phyloP scores from a whole-genome alignment of 1,284 basidiomycete genomes.

The Fomitopsis betulina region DNA sequence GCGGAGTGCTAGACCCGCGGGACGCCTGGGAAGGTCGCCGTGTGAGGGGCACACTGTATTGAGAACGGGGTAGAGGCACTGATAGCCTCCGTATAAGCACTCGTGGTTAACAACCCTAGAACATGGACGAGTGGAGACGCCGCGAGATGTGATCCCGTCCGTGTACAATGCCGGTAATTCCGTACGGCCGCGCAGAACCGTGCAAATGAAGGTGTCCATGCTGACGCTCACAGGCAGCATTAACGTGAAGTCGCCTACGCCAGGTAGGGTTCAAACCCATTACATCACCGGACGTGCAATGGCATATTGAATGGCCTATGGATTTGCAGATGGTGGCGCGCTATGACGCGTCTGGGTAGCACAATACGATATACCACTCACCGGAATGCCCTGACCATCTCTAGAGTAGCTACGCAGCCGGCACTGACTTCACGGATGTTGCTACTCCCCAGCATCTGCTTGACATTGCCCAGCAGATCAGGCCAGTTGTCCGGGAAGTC shows the following conservation, averaged over 20 bases:
- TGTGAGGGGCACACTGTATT: neutral
- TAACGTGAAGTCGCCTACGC: neutral
- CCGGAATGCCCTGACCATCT: conserved; percentile 72
- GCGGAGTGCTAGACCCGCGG: neutral
- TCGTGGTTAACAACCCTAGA: neutral
- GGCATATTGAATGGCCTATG: neutral
- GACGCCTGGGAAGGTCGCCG: neutral
- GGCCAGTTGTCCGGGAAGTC: conserved; percentile 81
- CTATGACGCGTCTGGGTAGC: neutral
- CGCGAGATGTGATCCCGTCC: neutral
- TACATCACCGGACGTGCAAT: neutral
- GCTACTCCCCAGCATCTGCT: conserved; percentile 55
- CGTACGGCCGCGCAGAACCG: neutral
- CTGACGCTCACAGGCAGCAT: neutral
- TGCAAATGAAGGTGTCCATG: neutral
- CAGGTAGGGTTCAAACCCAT: neutral
- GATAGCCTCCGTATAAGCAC: neutral
- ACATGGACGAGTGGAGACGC: neutral
- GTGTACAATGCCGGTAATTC: neutral
- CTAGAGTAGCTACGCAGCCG: conserved; percentile 71
- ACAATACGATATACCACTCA: conserved; percentile 16
- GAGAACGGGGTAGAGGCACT: neutral
- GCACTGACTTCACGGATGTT: conserved; percentile 72
- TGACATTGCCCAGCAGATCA: conserved; percentile 55
- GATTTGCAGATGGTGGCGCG: neutral